Evolutionary conservation across 2,329 filamentous ascomycete genomes (phyloP).

Genomic region (Lasiodiplodia theobromae): DNA sequence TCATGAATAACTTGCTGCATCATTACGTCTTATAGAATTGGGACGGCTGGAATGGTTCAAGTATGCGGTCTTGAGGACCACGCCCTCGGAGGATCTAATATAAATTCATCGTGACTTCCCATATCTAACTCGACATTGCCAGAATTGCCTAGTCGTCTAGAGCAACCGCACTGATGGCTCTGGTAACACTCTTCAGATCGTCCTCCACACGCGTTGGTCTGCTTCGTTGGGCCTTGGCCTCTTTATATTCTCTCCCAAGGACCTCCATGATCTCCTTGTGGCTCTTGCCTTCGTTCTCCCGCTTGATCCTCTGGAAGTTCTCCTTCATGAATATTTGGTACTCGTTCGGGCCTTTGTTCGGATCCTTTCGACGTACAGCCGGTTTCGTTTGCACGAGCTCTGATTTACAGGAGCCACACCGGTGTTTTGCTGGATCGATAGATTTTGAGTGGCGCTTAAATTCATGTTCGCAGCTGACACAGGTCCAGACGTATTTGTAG

Average conservation of each 20-base stretch:
- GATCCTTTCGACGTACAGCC: slow-evolving; percentile 37
- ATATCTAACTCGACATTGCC: too few relatives aligned
- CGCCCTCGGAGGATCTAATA: neutral
- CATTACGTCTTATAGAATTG: too few relatives aligned
- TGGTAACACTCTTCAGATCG: slow-evolving; percentile 18
- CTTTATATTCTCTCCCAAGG: slow-evolving; percentile 68
- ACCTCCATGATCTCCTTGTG: slow-evolving; percentile 68
- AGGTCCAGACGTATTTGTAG: slow-evolving; percentile 85
- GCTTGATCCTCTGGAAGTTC: slow-evolving; percentile 69
- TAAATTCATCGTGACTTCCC: neutral
- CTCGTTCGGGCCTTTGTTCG: slow-evolving; percentile 49
- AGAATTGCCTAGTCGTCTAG: slow-evolving; percentile 16
- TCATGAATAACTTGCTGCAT: too few relatives aligned
- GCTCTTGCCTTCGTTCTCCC: slow-evolving; percentile 61
- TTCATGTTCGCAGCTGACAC: slow-evolving; percentile 74
- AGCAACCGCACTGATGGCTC: slow-evolving; percentile 29
- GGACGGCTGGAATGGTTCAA: too few relatives aligned
- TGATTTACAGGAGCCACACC: slow-evolving; percentile 78
- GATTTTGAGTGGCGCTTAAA: slow-evolving; percentile 88
- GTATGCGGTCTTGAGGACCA: too few relatives aligned
- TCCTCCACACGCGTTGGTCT: neutral
- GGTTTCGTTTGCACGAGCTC: slow-evolving; percentile 80
- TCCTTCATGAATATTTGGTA: slow-evolving; percentile 70
- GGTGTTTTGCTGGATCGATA: slow-evolving; percentile 74
- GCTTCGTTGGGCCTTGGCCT: slow-evolving; percentile 49